These are phyloP conservation scores for Closterium sp. DNA, from an alignment of 139 green algal genomes.

Conservation along the genomic window DNA sequence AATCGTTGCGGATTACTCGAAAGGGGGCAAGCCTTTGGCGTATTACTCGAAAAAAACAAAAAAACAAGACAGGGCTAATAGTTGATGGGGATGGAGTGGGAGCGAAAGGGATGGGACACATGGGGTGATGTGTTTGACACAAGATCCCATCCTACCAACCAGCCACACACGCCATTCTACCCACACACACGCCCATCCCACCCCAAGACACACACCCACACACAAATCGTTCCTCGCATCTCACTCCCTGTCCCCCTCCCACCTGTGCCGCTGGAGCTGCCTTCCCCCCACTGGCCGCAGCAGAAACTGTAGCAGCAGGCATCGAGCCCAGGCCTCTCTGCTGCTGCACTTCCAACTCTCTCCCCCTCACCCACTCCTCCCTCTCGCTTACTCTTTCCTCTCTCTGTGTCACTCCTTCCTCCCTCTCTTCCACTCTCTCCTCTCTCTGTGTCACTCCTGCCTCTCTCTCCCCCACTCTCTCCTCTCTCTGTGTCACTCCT, in stretches of 20 bases:
- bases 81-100: neutral
- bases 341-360: neutral
- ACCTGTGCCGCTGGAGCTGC: neutral
- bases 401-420: neutral
- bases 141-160: too few species aligned
- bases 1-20: neutral
- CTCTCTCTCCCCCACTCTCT: neutral
- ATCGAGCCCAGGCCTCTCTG: neutral
- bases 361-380: neutral
- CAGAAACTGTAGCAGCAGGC: neutral
- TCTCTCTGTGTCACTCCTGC: neutral
- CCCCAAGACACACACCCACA: neutral
- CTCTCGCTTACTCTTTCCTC: neutral
- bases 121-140: too few species aligned
- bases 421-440: neutral
- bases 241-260: neutral
- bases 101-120: neutral
- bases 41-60: neutral
- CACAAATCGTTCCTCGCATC: neutral
- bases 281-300: neutral
- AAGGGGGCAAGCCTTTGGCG: neutral
- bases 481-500: neutral
- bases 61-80: neutral
- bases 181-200: neutral
- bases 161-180: neutral